Base-by-base conservation (phyloP, 805 yeast genomes). In the Metschnikowia orientalis region DNA sequence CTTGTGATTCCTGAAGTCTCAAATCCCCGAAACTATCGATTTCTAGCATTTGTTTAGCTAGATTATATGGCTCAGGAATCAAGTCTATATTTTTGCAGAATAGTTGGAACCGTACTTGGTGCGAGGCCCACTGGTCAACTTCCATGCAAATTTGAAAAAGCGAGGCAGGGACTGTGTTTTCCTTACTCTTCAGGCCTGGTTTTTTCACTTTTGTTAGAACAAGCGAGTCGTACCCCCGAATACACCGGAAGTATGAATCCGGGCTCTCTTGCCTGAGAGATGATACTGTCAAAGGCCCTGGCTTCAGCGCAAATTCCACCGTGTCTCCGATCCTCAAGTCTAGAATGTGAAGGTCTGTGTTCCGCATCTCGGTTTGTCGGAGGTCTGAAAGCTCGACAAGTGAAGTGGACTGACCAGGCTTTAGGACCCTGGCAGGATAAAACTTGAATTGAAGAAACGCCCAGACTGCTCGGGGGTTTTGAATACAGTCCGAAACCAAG, bases 181-280 rank as follows among this genome's bases (percentile, higher is more conserved):
- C 54, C 4, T 28, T 40, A 43, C 28, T 23, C 4, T 24, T 20
- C 13, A 15, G n/a, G 16, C 6, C n/a, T 18, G 22, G 23, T 26
- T 35, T 15, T 37, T 45, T 14, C 28, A 47, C 46, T 53, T 41
- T 38, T 48, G 59, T 5, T 66, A 54, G 40, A 59, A 56, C 2
- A 12, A 77, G 71, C 0, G 66, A 58, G 47, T 78, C 77, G 46
- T 61, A 80, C 0, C 88, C 88, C 42, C 87, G 59, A 36, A 77
- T 62, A 48, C 87, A 80, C 30, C 64, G 54, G 5, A 79, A 25
- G 2, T 11, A 15, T 9, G 47, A 18, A 26, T 33, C 34, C 56
- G 53, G 22, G 55, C 59, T 34, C 4, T 37, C 42, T 15, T 30
- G 32, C 12, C 46, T 34, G 21, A 80, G 50, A 0, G 79, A 83